phyloP scores from a whole-genome alignment of 495 filamentous ascomycete genomes.

The Penicillium crystallinum region DNA sequence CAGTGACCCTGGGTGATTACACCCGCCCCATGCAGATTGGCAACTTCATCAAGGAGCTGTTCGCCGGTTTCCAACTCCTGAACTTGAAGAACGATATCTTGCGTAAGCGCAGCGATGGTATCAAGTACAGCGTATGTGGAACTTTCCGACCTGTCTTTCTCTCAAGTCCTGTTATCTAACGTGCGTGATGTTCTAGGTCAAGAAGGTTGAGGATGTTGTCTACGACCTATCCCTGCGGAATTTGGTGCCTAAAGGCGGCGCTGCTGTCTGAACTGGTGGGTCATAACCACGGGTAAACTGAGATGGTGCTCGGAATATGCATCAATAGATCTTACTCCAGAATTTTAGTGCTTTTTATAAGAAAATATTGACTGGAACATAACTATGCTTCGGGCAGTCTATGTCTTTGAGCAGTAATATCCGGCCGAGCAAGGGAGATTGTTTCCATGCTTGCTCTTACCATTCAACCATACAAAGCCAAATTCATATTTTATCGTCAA shows the following conservation, averaged over 20 bases:
- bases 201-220: slow-evolving; percentile 97
- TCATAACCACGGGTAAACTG: neutral
- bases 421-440: too few relatives aligned
- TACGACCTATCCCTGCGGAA: slow-evolving; percentile 90
- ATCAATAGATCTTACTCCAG: neutral
- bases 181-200: slow-evolving; percentile 48
- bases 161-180: neutral
- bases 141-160: neutral
- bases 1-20: slow-evolving; percentile 88
- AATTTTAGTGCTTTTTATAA: neutral
- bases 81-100: slow-evolving; percentile 95
- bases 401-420: too few relatives aligned
- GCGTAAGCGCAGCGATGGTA: slow-evolving; percentile 79
- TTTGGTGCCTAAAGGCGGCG: slow-evolving; percentile 53
- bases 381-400: too few relatives aligned
- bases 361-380: too few relatives aligned
- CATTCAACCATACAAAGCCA: too few relatives aligned
- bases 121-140: slow-evolving; percentile 80
- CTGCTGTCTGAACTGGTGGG: slow-evolving; percentile 7
- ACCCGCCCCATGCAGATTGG: slow-evolving; percentile 77
- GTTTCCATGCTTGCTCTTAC: too few relatives aligned
- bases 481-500: too few relatives aligned
- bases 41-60: slow-evolving; percentile 89
- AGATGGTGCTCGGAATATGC: neutral
- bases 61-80: slow-evolving; percentile 91